phyloP scores from a whole-genome alignment of 352 stramenopile genomes.

The Pythium dissotocum region DNA sequence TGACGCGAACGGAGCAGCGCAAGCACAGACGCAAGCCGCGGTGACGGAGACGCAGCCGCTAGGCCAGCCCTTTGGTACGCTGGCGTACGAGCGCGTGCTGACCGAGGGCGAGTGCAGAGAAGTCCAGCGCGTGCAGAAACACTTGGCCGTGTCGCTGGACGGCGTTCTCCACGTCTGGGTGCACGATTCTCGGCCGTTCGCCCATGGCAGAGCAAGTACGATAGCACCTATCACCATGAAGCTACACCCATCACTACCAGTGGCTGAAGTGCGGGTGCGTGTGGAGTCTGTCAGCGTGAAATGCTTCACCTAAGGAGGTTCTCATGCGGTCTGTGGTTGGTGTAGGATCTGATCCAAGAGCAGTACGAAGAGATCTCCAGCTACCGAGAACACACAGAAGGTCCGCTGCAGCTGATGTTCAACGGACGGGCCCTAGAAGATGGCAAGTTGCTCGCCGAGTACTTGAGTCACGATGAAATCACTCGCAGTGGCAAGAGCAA shows the following conservation, averaged over 20 bases:
- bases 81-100: slow-evolving; percentile 49
- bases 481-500: not conserved
- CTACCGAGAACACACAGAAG: slow-evolving; percentile 42
- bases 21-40: not conserved
- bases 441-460: slow-evolving; percentile 40
- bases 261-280: slow-evolving; percentile 43
- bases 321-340: not conserved
- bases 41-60: not conserved
- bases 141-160: slow-evolving; percentile 28
- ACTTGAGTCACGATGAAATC: slow-evolving; percentile 25
- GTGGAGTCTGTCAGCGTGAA: not conserved
- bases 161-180: slow-evolving; percentile 60
- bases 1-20: not conserved
- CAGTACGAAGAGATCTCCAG: slow-evolving; percentile 38
- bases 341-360: slow-evolving; percentile 48
- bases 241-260: slow-evolving; percentile 39
- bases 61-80: slow-evolving; percentile 14
- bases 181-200: slow-evolving; percentile 50
- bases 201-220: slow-evolving; percentile 43
- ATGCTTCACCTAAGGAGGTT: not conserved
- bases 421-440: slow-evolving; percentile 44
- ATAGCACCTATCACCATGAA: slow-evolving; percentile 46
- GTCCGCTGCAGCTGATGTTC: slow-evolving; percentile 46
- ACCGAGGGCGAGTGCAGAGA: slow-evolving; percentile 39
- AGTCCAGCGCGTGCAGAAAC: slow-evolving; percentile 32